Evolutionary conservation across 768 basidiomycete species (phyloP).

Genomic region (Lentinula boryana): DNA sequence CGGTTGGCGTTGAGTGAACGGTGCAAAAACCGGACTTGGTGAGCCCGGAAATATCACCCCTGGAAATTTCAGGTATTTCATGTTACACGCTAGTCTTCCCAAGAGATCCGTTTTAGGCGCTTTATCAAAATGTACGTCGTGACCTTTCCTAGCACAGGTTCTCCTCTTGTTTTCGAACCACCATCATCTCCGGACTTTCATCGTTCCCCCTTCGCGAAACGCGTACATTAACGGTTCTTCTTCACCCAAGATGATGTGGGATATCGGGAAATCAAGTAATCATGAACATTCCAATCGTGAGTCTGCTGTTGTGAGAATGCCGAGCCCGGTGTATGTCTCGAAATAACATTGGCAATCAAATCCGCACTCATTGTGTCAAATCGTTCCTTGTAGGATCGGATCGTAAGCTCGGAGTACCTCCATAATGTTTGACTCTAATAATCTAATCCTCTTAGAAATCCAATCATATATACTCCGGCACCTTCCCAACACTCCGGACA

Average conservation of each 20-base stretch:
- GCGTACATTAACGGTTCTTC: not conserved
- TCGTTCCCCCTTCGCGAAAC: not conserved
- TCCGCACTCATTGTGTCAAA: not conserved
- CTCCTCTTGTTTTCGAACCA: constrained; percentile 13
- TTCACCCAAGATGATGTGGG: constrained; percentile 34
- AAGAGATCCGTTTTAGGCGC: constrained; percentile 1
- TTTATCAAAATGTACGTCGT: not conserved
- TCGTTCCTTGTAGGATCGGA: not conserved
- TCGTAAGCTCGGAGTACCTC: not conserved
- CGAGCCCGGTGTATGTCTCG: constrained; percentile 22
- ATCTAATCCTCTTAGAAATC: not conserved
- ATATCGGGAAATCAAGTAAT: constrained; percentile 18
- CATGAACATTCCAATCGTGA: constrained; percentile 11
- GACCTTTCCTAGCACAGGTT: not conserved
- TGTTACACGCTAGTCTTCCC: not conserved
- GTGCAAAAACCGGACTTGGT: no score
- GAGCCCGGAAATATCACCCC: not conserved
- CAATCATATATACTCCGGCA: not conserved
- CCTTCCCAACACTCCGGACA: not conserved
- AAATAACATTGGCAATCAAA: not conserved
- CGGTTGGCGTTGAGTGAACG: no score
- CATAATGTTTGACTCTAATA: not conserved
- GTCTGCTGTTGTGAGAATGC: constrained; percentile 20
- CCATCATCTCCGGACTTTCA: constrained; percentile 9
- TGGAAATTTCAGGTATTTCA: not conserved